Base-by-base conservation (phyloP, 768 basidiomycete species). In the Russula earlei region DNA sequence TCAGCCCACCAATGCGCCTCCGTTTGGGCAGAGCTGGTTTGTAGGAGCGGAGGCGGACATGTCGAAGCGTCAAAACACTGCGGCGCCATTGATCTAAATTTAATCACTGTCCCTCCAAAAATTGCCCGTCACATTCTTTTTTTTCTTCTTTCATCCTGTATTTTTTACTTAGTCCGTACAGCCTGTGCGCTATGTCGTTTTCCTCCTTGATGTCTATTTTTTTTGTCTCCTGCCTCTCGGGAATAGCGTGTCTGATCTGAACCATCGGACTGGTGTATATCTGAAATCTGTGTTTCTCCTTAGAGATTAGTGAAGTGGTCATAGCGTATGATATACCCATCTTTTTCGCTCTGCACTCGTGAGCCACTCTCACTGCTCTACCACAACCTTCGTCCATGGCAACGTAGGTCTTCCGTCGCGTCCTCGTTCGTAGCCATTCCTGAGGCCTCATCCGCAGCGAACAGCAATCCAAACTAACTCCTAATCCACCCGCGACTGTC, bases 1-100 rank as follows among this genome's bases (percentile, higher is more conserved):
- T 54, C 56, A 61, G 57, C 40, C 41, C 20, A 53, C 62, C 15
- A 59, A 59, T 31, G 49, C 60, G 47, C 34, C 56, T 49, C 22
- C 50, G n/a, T 67, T 66, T 45, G 65, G 62, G 5, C 34, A 55
- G 36, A 52, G 60, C 29, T 38, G 60, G 49, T 60, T 62, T 33
- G 54, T 62, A 29, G 61, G 38, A 47, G 46, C 20, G 37, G 59
- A 45, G 54, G 59, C 56, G 49, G 58, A 63, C 24, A 37, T 57
- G 34, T 67, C 68, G 46, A 65, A 55, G 41, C 63, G 58, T 52
- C 73, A 73, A 61, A 75, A 75, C 49, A 70, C 70, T 20, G 70
- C 71, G 10, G 68, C 73, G 9, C 79, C 79, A 22, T 67, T 83
- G 53, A 81, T 82, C 58, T 83, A 69, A 67, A 54, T 34, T 41